Evolutionary conservation across 2,329 filamentous ascomycete species (phyloP).

Genomic region (Colletotrichum incanum): DNA sequence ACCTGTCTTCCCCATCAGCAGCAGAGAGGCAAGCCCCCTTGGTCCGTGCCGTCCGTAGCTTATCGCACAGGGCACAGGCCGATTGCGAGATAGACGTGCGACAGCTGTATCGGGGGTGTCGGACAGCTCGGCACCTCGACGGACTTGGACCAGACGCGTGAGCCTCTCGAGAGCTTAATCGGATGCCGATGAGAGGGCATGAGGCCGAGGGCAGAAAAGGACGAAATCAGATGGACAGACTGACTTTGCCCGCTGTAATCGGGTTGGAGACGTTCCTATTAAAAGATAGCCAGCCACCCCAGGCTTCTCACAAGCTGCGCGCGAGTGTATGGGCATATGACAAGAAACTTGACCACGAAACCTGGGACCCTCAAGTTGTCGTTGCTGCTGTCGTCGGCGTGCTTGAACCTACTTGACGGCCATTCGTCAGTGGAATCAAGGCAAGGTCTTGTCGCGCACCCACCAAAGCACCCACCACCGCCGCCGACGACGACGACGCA

Average conservation of each 20-base stretch:
- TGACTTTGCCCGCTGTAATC: slow-evolving; percentile 22
- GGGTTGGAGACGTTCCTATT: slow-evolving; percentile 33
- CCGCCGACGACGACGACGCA: not conserved
- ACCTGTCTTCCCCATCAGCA: not conserved
- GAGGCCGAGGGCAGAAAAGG: slow-evolving; percentile 2
- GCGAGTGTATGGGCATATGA: not conserved
- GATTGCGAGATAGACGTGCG: slow-evolving; percentile 40
- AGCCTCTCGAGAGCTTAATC: slow-evolving; percentile 36
- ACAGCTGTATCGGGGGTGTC: slow-evolving; percentile 41
- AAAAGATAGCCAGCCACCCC: slow-evolving; percentile 22
- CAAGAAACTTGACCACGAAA: not conserved
- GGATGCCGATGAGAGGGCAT: slow-evolving; percentile 18
- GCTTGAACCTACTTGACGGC: not conserved
- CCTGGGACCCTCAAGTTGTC: not conserved
- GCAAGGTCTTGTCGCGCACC: not conserved
- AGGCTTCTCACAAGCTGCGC: slow-evolving; percentile 12
- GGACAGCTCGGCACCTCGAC: slow-evolving; percentile 37
- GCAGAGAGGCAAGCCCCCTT: slow-evolving; percentile 13
- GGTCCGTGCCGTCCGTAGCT: slow-evolving; percentile 36
- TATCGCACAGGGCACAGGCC: slow-evolving; percentile 20
- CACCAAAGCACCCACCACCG: not conserved
- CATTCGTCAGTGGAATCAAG: not conserved
- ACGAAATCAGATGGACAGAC: slow-evolving; percentile 29
- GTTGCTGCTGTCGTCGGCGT: not conserved
- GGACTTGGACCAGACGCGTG: slow-evolving; percentile 30